A percentile compares a stretch with the other conserved stretches of the same genome.
phyloP scores from a whole-genome alignment of 768 basidiomycete genomes.

The Boletus coccyginus region DNA sequence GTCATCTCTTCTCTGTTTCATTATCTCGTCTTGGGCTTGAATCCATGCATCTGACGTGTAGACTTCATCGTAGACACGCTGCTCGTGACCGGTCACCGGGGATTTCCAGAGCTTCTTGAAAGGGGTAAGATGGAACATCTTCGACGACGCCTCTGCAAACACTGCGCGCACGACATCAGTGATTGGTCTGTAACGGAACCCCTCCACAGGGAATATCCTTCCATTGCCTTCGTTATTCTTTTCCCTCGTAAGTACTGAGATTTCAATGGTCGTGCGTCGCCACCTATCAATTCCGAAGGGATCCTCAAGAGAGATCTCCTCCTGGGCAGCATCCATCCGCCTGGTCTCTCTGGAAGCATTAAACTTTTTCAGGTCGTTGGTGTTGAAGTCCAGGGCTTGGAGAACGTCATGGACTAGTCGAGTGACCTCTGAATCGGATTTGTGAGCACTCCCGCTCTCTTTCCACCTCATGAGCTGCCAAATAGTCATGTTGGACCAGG shows the following conservation, averaged over 20 bases:
- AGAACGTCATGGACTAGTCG: background rate
- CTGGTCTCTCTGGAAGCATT: background rate
- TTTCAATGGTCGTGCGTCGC: too few species aligned
- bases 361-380: background rate
- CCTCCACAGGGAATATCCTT: too few species aligned
- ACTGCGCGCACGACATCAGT: background rate
- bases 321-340: background rate
- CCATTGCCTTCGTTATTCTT: too few species aligned
- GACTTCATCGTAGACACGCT: too few species aligned
- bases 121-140: constrained; percentile 22
- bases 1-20: constrained; percentile 5
- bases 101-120: constrained; percentile 2
- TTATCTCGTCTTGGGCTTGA: too few species aligned
- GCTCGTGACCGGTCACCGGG: too few species aligned
- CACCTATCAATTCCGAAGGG: too few species aligned
- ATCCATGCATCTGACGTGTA: too few species aligned
- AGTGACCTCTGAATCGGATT: background rate
- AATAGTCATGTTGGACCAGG: background rate
- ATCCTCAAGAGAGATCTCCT: background rate
- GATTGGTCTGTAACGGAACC: too few species aligned
- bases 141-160: constrained; percentile 1
- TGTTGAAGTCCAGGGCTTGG: background rate
- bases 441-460: background rate
- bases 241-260: too few species aligned
- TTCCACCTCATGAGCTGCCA: background rate